Evolutionary conservation across 2,329 filamentous ascomycete species (phyloP), one percentile per base, ranked within the genome.

Genomic region (Aspergillus tubingensis): DNA sequence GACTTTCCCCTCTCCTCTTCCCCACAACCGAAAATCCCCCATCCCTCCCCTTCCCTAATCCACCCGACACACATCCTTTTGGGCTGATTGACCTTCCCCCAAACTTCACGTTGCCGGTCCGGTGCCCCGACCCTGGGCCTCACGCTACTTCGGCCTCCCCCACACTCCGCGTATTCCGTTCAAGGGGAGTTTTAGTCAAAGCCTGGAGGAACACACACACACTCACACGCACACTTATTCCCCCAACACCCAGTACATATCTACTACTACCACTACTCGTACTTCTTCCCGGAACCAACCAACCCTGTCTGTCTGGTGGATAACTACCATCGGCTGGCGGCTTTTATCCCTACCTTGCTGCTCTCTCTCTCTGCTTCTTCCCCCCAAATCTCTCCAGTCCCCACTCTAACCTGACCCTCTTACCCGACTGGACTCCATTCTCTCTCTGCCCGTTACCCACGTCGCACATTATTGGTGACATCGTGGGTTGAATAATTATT

Each of bases 81-180:
- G 13, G 38, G 38, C 53, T 55, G 30, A 27, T 32, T 51, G 27
- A 21, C 43, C 30, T 32, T 36, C 11, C 32, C 32, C 32, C 32
- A 36, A 36, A 53, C 63, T 63, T 63, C 57, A 58, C 62, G 57
- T 65, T 71, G 54, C 70, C 70, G 69, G 69, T 67, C 69, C 69
- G 70, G 64, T 66, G 65, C 71, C 68, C 71, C 72, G 68, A 70
- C 67, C 66, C 61, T 65, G 64, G 65, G 59, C 32, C 60, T 55
- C 54, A 56, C 49, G 51, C 59, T 65, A 66, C 65, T 55, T 59
- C 65, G 53, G 56, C 66, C 65, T 74, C 70, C 72, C 71, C 72
- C 73, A 74, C 72, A 74, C 72, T 73, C 70, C 69, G 69, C 71
- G 65, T 65, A 65, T 70, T 69, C 66, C 67, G 52, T 59, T 30